Conservation (phyloP, 352 stramenopile species). For the Globisporangium recalcitrans region DNA sequence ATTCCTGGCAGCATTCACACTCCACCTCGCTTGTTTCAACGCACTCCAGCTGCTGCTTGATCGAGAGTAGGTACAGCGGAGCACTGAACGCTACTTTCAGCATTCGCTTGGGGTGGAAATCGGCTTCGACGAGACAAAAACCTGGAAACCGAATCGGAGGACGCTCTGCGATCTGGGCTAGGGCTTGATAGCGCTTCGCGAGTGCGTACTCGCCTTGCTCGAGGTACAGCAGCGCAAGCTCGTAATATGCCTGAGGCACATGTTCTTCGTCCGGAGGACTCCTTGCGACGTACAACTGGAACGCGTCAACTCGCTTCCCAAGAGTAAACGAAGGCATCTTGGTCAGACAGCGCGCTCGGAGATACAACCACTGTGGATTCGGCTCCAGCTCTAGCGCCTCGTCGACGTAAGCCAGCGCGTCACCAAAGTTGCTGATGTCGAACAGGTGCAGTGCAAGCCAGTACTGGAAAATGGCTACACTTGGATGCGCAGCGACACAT, state of each 20-base stretch:
- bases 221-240: conserved; percentile 4
- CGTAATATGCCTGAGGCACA: conserved; percentile 10
- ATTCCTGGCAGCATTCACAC: conserved; percentile 2
- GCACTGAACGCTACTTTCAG: conserved; percentile 6
- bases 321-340: background rate
- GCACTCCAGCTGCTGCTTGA: conserved; percentile 1
- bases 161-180: conserved; percentile 6
- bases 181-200: conserved; percentile 7
- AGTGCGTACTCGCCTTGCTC: conserved; percentile 9
- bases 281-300: background rate
- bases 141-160: conserved; percentile 1
- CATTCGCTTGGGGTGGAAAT: conserved; percentile 3
- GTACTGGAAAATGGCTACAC: conserved; percentile 8
- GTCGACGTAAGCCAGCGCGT: background rate
- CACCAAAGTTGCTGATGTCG: background rate
- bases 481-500: conserved; percentile 1
- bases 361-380: conserved; percentile 10
- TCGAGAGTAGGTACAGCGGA: background rate
- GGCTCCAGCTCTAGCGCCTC: conserved; percentile 6
- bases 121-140: background rate
- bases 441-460: background rate
- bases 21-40: background rate
- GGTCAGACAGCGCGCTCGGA: conserved; percentile 4
- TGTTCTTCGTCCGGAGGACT: conserved; percentile 6
- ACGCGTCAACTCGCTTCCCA: conserved; percentile 1